Conservation (phyloP, 352 stramenopile species). For the Blastocystis hominis region DNA sequence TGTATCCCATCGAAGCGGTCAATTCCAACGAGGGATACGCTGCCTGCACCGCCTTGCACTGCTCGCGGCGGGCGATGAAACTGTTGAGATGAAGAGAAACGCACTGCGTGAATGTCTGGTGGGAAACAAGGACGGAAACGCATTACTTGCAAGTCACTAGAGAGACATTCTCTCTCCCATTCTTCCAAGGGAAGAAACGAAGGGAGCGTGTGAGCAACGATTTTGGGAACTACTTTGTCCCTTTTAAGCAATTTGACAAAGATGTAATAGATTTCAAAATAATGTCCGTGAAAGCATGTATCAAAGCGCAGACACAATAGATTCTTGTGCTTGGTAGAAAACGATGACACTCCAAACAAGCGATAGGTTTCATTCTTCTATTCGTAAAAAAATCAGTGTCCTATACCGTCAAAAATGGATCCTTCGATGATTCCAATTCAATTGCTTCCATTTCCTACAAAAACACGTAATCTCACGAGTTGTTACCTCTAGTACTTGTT, state of each 20-base stretch:
- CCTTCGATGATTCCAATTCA: not conserved
- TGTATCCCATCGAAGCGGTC: not conserved
- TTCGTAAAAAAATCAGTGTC: not conserved
- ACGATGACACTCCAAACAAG: constrained; percentile 35
- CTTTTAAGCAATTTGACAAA: not conserved
- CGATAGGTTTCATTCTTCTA: constrained; percentile 19
- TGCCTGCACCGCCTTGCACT: not conserved
- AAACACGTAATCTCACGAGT: not conserved
- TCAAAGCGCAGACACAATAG: constrained; percentile 20
- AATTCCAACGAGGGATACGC: not conserved
- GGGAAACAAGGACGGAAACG: not conserved
- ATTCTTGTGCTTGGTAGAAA: not conserved
- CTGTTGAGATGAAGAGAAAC: constrained; percentile 42
- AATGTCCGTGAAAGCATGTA: constrained; percentile 42
- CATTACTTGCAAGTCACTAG: not conserved
- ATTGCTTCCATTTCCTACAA: constrained; percentile 21
- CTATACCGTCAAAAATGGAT: not conserved
- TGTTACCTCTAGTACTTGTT: not conserved
- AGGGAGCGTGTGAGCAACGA: constrained; percentile 29
- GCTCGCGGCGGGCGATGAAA: constrained; percentile 23
- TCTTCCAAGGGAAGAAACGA: not conserved
- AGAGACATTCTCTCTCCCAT: not conserved
- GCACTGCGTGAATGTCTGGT: constrained; percentile 28
- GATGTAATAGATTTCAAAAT: constrained; percentile 38
- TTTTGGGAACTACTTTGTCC: not conserved